Percentiles rank a stretch among this genome's conserved stretches.
phyloP scores from a whole-genome alignment of 1,139 yeast genomes.

The Blastobotrys apis region DNA sequence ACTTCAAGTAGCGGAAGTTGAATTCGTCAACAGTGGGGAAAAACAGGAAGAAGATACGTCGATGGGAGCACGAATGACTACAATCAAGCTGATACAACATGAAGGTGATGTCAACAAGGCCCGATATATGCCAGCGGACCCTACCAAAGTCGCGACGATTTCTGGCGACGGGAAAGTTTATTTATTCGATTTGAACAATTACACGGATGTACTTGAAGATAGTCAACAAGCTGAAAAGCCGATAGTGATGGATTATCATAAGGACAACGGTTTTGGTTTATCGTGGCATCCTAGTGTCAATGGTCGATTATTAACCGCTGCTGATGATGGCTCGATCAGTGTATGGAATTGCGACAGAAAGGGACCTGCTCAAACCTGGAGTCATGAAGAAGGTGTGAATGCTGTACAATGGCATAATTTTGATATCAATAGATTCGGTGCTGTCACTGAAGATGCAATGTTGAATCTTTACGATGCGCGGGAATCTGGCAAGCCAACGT shows the following conservation, averaged over 20 bases:
- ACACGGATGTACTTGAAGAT: conserved; percentile 24
- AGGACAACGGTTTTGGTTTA: conserved; percentile 63
- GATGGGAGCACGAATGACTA: conserved; percentile 40
- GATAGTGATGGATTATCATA: conserved; percentile 41
- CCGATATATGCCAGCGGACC: conserved; percentile 71
- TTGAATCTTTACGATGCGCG: conserved; percentile 68
- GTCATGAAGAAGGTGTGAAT: conserved; percentile 13
- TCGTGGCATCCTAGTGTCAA: conserved; percentile 53
- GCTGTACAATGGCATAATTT: conserved; percentile 22
- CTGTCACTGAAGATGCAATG: conserved; percentile 69
- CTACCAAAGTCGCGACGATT: conserved; percentile 67
- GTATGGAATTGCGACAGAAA: conserved; percentile 51
- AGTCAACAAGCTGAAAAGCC: conserved; percentile 22
- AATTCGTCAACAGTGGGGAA: conserved; percentile 6
- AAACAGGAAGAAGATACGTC: not conserved
- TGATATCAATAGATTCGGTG: conserved; percentile 52
- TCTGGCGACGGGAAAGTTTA: conserved; percentile 70
- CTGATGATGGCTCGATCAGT: conserved; percentile 63
- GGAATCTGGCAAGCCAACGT: conserved; percentile 14
- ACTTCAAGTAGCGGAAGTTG: conserved; percentile 10
- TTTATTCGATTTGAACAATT: conserved; percentile 51
- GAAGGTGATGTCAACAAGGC: conserved; percentile 61
- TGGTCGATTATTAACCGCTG: conserved; percentile 52
- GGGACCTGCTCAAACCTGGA: conserved; percentile 10
- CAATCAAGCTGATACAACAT: conserved; percentile 50